Conservation (phyloP, 108 stramenopile species). For the Nitzschia palea region DNA sequence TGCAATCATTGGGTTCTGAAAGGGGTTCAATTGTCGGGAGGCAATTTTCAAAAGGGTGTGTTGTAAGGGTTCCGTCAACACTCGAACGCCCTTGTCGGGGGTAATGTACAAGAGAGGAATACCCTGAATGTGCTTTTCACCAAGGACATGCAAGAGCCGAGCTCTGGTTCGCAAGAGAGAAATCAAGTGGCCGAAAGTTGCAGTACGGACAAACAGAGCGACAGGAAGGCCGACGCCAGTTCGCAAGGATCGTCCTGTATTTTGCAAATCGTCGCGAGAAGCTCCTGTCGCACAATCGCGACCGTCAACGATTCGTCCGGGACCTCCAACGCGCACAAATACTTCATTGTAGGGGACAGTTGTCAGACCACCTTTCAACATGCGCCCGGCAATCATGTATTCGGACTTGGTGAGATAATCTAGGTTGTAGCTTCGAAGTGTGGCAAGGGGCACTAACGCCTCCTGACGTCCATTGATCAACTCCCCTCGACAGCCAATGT, state of each 20-base stretch:
- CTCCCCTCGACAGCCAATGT: constrained; percentile 51
- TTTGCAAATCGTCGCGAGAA: constrained; percentile 25
- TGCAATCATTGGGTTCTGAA: constrained; percentile 73
- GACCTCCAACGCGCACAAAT: constrained; percentile 73
- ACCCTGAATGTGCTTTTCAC: constrained; percentile 46
- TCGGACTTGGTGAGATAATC: constrained; percentile 57
- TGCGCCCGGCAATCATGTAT: constrained; percentile 55
- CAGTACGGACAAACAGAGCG: constrained; percentile 80
- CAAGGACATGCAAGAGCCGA: constrained; percentile 59
- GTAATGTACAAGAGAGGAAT: constrained; percentile 80
- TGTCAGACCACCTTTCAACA: constrained; percentile 69
- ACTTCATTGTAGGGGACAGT: constrained; percentile 91
- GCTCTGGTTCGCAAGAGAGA: constrained; percentile 78
- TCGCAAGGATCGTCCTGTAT: constrained; percentile 63
- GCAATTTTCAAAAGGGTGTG: constrained; percentile 69
- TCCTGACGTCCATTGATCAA: constrained; percentile 72
- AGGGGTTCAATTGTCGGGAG: constrained; percentile 78
- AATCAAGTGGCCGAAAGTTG: constrained; percentile 72
- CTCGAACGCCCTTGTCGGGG: constrained; percentile 67
- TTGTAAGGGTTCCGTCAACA: constrained; percentile 73
- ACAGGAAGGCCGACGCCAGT: constrained; percentile 82
- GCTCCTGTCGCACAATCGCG: constrained; percentile 50
- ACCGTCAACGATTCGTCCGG: constrained; percentile 60
- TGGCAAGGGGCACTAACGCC: constrained; percentile 46
- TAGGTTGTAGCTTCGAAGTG: constrained; percentile 48